phyloP scores from a whole-genome alignment of 441 rosid species.

The Jatropha podagrica region DNA sequence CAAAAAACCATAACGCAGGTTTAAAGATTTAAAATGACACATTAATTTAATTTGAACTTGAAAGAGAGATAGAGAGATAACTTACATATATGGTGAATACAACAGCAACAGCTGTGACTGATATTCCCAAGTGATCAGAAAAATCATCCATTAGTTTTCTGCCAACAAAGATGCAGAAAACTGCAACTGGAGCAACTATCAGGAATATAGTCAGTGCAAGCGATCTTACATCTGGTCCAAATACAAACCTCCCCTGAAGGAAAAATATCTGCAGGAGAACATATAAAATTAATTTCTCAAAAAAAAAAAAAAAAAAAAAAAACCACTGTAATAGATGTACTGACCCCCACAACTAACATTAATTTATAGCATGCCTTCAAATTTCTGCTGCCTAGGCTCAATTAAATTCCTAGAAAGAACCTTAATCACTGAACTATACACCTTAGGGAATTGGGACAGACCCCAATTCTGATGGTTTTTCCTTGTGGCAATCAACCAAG shows the following conservation, averaged over 20 bases:
- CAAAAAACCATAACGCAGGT: neutral
- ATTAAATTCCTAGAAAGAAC: neutral
- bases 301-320: too few species aligned
- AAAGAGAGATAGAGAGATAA: constrained; percentile 24
- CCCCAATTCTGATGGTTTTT: neutral
- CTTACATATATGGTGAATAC: constrained; percentile 72
- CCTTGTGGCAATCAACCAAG: constrained; percentile 5
- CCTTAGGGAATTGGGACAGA: neutral
- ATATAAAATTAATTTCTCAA: constrained; percentile 11
- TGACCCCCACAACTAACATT: neutral
- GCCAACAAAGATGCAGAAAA: constrained; percentile 76
- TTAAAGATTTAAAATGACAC: neutral
- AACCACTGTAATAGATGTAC: neutral
- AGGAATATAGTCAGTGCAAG: constrained; percentile 67
- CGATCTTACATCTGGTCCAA: constrained; percentile 96
- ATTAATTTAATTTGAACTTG: neutral
- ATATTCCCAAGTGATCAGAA: constrained; percentile 57
- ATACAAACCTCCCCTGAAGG: constrained; percentile 77
- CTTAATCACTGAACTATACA: neutral
- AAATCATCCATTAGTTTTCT: constrained; percentile 69
- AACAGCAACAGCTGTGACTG: constrained; percentile 52
- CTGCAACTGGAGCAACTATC: constrained; percentile 66
- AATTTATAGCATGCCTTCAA: neutral
- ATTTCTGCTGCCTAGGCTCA: neutral
- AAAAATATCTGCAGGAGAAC: constrained; percentile 61